These are phyloP conservation scores for Clathrospora elynae DNA, from an alignment of 2,329 filamentous ascomycete genomes.

Conservation along the genomic window DNA sequence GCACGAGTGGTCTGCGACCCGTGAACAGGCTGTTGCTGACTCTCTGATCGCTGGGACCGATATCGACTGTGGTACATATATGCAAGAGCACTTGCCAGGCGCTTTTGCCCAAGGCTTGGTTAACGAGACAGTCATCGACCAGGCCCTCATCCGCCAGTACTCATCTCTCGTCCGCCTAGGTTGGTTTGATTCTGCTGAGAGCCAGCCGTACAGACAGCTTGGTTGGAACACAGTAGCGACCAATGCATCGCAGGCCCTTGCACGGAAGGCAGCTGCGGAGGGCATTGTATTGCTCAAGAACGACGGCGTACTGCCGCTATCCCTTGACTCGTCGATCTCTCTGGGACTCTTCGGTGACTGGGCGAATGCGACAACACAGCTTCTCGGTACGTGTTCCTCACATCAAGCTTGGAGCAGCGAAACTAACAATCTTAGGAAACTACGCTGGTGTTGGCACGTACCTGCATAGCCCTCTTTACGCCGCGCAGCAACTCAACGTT, in stretches of 20 bases:
- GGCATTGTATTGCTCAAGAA: constrained; percentile 59
- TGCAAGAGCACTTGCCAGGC: constrained; percentile 29
- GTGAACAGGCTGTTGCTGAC: constrained; percentile 34
- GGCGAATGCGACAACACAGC: constrained; percentile 59
- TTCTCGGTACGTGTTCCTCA: constrained; percentile 56
- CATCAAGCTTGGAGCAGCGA: background rate
- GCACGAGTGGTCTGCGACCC: constrained; percentile 46
- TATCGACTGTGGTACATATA: constrained; percentile 30
- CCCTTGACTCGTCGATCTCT: constrained; percentile 45
- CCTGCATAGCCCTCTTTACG: constrained; percentile 59
- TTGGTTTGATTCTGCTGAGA: constrained; percentile 47
- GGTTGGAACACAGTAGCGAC: constrained; percentile 55
- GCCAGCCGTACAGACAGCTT: constrained; percentile 33
- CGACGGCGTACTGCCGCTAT: constrained; percentile 57
- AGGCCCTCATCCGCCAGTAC: constrained; percentile 60
- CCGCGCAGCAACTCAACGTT: constrained; percentile 55
- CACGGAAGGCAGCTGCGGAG: constrained; percentile 58
- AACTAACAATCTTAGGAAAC: constrained; percentile 52
- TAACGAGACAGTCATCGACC: constrained; percentile 55
- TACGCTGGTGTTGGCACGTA: constrained; percentile 64
- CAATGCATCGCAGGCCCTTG: constrained; percentile 59
- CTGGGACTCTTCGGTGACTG: constrained; percentile 65
- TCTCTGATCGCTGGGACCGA: constrained; percentile 37
- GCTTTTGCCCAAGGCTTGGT: constrained; percentile 24
- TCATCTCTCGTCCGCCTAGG: constrained; percentile 61